phyloP scores from a whole-genome alignment of 331 rosid genomes.

The Acacia pycnantha region DNA sequence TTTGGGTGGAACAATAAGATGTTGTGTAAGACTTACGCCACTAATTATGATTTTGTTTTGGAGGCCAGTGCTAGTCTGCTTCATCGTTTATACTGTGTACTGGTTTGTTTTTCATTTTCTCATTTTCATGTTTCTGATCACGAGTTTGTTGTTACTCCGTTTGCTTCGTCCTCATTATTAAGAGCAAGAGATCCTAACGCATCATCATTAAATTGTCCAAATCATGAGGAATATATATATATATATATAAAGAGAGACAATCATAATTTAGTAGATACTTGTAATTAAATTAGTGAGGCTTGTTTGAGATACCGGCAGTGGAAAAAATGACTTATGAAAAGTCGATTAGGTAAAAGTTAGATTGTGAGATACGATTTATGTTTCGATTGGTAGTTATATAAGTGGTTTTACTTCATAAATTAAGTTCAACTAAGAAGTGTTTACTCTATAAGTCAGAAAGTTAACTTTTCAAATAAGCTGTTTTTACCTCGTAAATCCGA shows the following conservation, averaged over 20 bases:
- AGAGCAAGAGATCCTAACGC: neutral
- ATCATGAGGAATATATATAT: neutral
- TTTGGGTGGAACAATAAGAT: neutral
- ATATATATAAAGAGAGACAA: neutral
- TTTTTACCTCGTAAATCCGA: too few species aligned
- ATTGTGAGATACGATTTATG: too few species aligned
- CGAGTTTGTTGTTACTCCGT: neutral
- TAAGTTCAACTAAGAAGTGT: too few species aligned
- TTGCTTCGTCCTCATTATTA: neutral
- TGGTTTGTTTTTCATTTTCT: neutral
- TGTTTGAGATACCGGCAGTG: too few species aligned
- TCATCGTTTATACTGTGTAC: neutral
- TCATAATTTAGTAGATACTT: neutral
- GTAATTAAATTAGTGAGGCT: too few species aligned
- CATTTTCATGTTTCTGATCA: neutral
- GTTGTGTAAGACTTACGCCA: slow-evolving; percentile 17
- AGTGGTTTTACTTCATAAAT: too few species aligned
- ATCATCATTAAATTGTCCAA: neutral
- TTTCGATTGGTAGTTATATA: too few species aligned
- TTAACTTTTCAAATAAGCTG: too few species aligned
- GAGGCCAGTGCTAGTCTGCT: neutral
- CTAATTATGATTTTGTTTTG: neutral
- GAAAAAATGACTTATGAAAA: too few species aligned
- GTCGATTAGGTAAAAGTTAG: too few species aligned
- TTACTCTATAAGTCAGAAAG: too few species aligned